Evolutionary conservation across 2,329 filamentous ascomycete genomes (phyloP).

Genomic region (Metarhizium brunneum): DNA sequence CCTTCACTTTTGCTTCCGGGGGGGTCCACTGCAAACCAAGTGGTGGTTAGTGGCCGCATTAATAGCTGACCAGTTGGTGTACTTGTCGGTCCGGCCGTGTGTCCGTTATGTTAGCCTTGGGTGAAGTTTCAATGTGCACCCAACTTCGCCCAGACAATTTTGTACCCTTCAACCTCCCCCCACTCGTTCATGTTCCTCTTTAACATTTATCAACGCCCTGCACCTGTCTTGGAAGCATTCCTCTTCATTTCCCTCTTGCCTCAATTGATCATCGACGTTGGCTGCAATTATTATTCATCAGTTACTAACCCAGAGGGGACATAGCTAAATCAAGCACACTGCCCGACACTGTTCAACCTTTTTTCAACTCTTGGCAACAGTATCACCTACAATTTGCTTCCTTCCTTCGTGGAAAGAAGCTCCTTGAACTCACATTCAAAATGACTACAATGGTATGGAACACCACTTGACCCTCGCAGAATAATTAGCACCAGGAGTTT

Average conservation of each 20-base stretch:
- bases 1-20: not conserved
- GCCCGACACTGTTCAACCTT: too few species aligned
- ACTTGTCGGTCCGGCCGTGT: not conserved
- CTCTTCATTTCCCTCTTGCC: not conserved
- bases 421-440: slow-evolving; percentile 13
- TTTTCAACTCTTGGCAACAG: too few species aligned
- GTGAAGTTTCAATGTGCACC: slow-evolving; percentile 4
- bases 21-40: not conserved
- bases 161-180: slow-evolving; percentile 2
- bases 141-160: slow-evolving; percentile 7
- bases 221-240: not conserved
- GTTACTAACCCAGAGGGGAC: too few species aligned
- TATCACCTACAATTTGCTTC: slow-evolving; percentile 6
- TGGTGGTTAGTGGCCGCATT: not conserved
- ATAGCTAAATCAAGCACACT: too few species aligned
- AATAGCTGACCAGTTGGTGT: not conserved
- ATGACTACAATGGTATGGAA: slow-evolving; percentile 45
- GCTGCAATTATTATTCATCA: too few species aligned
- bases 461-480: not conserved
- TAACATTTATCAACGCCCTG: not conserved
- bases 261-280: not conserved
- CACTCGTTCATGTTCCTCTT: not conserved
- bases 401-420: slow-evolving; percentile 14
- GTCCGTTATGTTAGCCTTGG: not conserved
- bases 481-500: not conserved